A percentile compares a stretch with the other conserved stretches of the same genome.
These are phyloP conservation scores for Acer yangbiense DNA, from an alignment of 345 rosid species.

Conservation along the genomic window DNA sequence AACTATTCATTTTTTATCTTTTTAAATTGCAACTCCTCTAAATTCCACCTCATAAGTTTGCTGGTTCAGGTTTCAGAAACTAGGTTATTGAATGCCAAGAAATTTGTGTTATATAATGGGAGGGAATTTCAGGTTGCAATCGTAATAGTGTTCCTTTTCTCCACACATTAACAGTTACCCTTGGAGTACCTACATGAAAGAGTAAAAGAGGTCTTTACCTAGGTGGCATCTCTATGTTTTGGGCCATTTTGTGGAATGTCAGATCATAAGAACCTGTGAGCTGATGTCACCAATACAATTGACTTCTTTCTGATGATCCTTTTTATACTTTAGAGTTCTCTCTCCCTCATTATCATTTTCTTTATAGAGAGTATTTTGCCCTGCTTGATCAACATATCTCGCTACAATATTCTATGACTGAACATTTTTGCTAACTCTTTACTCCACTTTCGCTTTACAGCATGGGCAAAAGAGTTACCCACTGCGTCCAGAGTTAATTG, in stretches of 20 bases:
- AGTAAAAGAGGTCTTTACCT: conserved; percentile 8
- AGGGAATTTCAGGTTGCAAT: background rate
- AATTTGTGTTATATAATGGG: background rate
- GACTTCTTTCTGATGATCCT: background rate
- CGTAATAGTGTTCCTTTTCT: background rate
- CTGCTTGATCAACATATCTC: background rate
- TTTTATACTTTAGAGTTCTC: background rate
- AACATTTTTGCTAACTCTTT: conserved; percentile 16
- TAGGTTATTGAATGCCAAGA: background rate
- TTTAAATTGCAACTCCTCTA: background rate
- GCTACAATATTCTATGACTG: background rate
- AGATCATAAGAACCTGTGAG: background rate
- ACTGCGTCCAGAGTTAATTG: conserved; percentile 92
- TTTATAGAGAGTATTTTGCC: background rate
- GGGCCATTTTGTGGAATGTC: background rate
- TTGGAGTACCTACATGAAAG: background rate
- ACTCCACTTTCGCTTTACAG: conserved; percentile 43
- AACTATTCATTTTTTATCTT: background rate
- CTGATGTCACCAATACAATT: background rate
- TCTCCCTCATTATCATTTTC: background rate
- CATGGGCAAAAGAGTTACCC: conserved; percentile 97
- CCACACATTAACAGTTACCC: background rate
- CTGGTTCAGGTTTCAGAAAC: background rate
- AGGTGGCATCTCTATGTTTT: background rate
- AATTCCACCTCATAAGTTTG: background rate